Conservation (phyloP, 2,329 filamentous ascomycete species). For the Arachnomyces sp. region DNA sequence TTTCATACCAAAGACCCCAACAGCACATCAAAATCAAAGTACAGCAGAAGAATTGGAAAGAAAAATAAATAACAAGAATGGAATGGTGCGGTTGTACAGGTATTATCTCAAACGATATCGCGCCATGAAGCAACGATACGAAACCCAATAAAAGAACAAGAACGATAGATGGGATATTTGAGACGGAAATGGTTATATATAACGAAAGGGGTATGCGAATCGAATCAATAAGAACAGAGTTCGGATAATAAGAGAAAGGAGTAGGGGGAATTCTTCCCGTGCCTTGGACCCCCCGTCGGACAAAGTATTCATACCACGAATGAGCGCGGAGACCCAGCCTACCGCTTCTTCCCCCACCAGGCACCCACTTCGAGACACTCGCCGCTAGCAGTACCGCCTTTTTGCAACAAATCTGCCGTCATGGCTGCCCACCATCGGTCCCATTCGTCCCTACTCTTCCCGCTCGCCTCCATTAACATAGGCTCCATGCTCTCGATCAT, state of each 20-base stretch:
- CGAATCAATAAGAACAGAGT: not conserved
- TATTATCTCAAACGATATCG: slow-evolving; percentile 92
- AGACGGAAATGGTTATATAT: slow-evolving; percentile 1
- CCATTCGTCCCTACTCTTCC: slow-evolving; percentile 88
- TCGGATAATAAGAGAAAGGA: too few species aligned
- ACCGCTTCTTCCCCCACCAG: slow-evolving; percentile 56
- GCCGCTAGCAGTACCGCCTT: slow-evolving; percentile 70
- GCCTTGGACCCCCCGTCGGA: too few species aligned
- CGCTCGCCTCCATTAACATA: slow-evolving; percentile 69
- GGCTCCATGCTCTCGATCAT: slow-evolving; percentile 82
- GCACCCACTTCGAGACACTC: slow-evolving; percentile 69
- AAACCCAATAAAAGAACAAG: slow-evolving; percentile 31
- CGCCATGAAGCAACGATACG: slow-evolving; percentile 73
- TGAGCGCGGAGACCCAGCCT: not conserved
- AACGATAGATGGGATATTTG: slow-evolving; percentile 15
- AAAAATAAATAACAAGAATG: not conserved
- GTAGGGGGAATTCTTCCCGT: too few species aligned
- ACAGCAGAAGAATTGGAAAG: too few species aligned
- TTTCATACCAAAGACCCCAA: too few species aligned
- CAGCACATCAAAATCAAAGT: too few species aligned
- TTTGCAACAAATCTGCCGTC: slow-evolving; percentile 74
- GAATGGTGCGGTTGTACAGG: slow-evolving; percentile 40
- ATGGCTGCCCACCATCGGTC: slow-evolving; percentile 81
- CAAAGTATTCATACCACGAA: too few species aligned
- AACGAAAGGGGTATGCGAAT: not conserved